Percentiles rank a stretch among this genome's conserved stretches.
These are phyloP conservation scores for Helotiales sp. DNA, from an alignment of 2,329 filamentous ascomycete species.

Conservation along the genomic window DNA sequence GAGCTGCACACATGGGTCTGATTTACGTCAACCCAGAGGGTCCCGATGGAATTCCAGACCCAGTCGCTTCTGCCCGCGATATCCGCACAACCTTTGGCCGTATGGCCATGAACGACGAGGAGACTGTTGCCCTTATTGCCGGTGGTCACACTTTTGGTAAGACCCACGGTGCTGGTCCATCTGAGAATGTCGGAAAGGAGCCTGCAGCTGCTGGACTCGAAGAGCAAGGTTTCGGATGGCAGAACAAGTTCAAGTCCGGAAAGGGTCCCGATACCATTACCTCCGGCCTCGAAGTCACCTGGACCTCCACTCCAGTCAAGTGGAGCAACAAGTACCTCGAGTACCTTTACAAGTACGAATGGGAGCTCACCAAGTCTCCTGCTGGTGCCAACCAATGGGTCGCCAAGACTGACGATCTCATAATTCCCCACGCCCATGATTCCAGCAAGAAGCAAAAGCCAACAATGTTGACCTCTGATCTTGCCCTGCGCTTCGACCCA, in stretches of 20 bases:
- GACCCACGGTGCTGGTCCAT: slow-evolving; percentile 71
- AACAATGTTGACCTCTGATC: slow-evolving; percentile 75
- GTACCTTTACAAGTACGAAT: slow-evolving; percentile 77
- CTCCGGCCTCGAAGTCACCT: slow-evolving; percentile 75
- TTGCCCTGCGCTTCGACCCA: slow-evolving; percentile 71
- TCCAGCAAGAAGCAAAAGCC: slow-evolving; percentile 70
- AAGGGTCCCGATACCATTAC: slow-evolving; percentile 75
- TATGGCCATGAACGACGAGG: slow-evolving; percentile 83
- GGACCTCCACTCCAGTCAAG: slow-evolving; percentile 74
- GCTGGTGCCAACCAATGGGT: slow-evolving; percentile 77
- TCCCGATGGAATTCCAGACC: slow-evolving; percentile 70
- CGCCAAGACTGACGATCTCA: slow-evolving; percentile 64
- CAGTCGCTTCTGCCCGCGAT: slow-evolving; percentile 66
- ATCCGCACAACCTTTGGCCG: slow-evolving; percentile 74
- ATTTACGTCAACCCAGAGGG: slow-evolving; percentile 85
- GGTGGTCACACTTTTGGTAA: slow-evolving; percentile 81
- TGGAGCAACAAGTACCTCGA: slow-evolving; percentile 76
- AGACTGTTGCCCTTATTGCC: slow-evolving; percentile 77
- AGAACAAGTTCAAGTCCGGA: slow-evolving; percentile 61
- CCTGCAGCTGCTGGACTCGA: slow-evolving; percentile 65
- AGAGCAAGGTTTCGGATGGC: slow-evolving; percentile 72
- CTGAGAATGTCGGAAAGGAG: slow-evolving; percentile 65
- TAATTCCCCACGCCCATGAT: slow-evolving; percentile 73
- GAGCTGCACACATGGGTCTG: slow-evolving; percentile 70
- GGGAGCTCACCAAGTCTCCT: slow-evolving; percentile 74